Base-by-base conservation (phyloP, 805 yeast species). In the Kregervanrija fluxuum region DNA sequence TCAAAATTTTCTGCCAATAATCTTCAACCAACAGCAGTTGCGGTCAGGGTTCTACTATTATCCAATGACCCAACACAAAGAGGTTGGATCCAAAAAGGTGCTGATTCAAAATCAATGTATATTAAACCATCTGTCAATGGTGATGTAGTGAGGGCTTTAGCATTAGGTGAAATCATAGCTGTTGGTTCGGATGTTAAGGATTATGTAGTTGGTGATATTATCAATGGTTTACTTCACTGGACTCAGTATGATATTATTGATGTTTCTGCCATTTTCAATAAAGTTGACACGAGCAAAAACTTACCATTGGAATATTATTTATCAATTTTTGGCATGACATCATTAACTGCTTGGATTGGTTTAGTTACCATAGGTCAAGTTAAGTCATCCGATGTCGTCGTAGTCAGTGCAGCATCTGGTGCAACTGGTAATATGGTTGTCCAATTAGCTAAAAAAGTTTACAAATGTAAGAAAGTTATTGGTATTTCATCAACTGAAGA, bases 351-450 rank as follows among this genome's bases (percentile, higher is more conserved):
- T 1, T 80, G 77, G 64, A 65, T 73, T 49, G 80, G 80, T 11
- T 67, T 79, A 45, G 62, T 57, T 47, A 69, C 70, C 35, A 69
- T 77, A 44, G 80, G 79, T n/a, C 61, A 69, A 38, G 59, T 78
- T 45, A 56, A 63, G 44, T 66, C 60, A 41, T 67, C 62, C 28
- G 78, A 79, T 54, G 65, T 70, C 8, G 67, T 76, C 51, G 61
- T 79, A 38, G 65, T 81, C 38, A 74, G 81, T 14, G 86, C 85
- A 46, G 87, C 87, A 11, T 73, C 82, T 8, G 88, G 88, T 48
- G 85, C 85, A n/a, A 81, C 82, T n/a, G 87, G 87, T 11, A 70
- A 77, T 22, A 62, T 71, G 40, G 74, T 68, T 40, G 74, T 79
- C 15, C 85, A 80, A 57, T 56, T 81, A 11, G 80, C 85, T 36